phyloP scores from a whole-genome alignment of 495 filamentous ascomycete genomes.

The Cenococcum geophilum region DNA sequence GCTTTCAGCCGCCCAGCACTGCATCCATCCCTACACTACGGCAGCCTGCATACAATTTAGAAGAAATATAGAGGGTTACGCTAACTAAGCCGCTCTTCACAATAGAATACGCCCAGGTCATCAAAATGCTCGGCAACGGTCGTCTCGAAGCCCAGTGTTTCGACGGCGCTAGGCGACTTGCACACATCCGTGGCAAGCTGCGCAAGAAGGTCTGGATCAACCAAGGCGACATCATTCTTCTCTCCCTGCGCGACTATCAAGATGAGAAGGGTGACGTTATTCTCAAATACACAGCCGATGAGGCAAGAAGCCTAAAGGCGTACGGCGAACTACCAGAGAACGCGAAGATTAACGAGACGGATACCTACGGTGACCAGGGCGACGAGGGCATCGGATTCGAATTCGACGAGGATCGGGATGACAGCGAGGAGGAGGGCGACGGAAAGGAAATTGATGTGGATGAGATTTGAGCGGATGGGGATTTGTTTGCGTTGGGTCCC shows the following conservation, averaged over 20 bases:
- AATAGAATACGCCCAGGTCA: constrained; percentile 91
- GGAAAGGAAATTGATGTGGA: constrained; percentile 66
- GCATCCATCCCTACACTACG: constrained; percentile 18
- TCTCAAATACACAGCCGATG: constrained; percentile 96
- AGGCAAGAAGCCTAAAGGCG: constrained; percentile 88
- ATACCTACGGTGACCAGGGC: constrained; percentile 72
- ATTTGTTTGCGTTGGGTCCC: not conserved
- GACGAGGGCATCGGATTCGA: constrained; percentile 78
- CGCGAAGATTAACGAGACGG: constrained; percentile 99
- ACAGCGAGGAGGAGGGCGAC: constrained; percentile 38
- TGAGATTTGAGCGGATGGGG: constrained; percentile 52
- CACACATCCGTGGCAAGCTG: constrained; percentile 88
- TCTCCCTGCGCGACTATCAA: constrained; percentile 96
- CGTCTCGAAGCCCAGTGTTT: constrained; percentile 96
- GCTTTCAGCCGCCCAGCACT: too few species aligned
- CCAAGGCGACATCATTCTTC: constrained; percentile 96
- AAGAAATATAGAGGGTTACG: not conserved
- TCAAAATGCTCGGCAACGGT: constrained; percentile 98
- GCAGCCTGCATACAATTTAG: not conserved
- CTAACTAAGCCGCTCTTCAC: not conserved
- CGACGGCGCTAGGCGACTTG: constrained; percentile 81
- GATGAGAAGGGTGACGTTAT: constrained; percentile 99
- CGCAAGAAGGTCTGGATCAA: constrained; percentile 99
- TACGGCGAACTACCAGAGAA: constrained; percentile 96
- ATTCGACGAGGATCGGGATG: constrained; percentile 58